phyloP scores from a whole-genome alignment of 2,329 filamentous ascomycete species.

The Emmonsiellopsis sp. region DNA sequence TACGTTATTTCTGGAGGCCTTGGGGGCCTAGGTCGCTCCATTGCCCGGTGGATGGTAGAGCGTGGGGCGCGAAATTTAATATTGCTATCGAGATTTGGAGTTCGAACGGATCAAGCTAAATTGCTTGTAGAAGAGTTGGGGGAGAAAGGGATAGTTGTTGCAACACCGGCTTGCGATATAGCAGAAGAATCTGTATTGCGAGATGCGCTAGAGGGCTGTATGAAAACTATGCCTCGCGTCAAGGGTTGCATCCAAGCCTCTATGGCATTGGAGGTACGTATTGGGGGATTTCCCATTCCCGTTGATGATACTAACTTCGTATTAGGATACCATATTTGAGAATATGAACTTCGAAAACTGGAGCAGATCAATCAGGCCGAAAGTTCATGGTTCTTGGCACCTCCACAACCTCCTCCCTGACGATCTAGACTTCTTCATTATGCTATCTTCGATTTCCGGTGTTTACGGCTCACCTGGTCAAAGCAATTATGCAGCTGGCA shows the following conservation, averaged over 20 bases:
- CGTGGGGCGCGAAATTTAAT: conserved; percentile 20
- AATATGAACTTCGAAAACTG: conserved; percentile 9
- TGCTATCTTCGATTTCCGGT: conserved; percentile 7
- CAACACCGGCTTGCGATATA: conserved; percentile 9
- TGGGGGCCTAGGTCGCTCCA: conserved; percentile 4
- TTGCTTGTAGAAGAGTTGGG: conserved; percentile 12
- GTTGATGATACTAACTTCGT: neutral
- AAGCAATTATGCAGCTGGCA: conserved; percentile 8
- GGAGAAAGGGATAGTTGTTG: conserved; percentile 9
- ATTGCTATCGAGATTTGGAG: conserved; percentile 18
- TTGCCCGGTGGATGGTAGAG: conserved; percentile 5
- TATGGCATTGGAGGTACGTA: conserved; percentile 9
- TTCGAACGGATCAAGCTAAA: conserved; percentile 6
- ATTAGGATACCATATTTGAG: conserved; percentile 7
- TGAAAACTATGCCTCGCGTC: conserved; percentile 10
- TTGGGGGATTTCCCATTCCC: conserved; percentile 2
- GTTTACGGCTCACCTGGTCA: conserved; percentile 4
- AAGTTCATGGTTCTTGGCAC: conserved; percentile 18
- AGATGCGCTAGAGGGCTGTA: neutral
- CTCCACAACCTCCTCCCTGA: conserved; percentile 9
- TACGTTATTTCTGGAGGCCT: conserved; percentile 6
- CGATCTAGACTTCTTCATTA: conserved; percentile 15
- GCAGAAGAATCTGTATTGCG: neutral
- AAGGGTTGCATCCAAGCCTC: conserved; percentile 15
- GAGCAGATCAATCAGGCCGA: conserved; percentile 17